A percentile compares a stretch with the other conserved stretches of the same genome.
Conservation (phyloP, 176 grass and related monocot genomes). For the Oryza officinalis region DNA sequence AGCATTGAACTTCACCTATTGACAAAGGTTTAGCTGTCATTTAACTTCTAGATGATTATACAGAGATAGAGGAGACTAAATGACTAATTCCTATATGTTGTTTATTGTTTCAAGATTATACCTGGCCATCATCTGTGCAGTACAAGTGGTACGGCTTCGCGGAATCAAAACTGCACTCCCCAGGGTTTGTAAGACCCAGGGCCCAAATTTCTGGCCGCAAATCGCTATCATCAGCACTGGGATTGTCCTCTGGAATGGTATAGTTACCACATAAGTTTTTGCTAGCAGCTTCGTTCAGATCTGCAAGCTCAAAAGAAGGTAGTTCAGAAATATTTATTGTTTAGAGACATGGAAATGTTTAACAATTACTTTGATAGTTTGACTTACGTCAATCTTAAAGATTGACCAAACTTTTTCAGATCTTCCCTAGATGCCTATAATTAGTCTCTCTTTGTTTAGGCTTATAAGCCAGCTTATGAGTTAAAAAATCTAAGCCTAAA, state of each 20-base stretch:
- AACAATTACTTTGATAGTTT: background rate
- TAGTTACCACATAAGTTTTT: slow-evolving; percentile 63
- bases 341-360: background rate
- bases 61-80: too few species aligned
- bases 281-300: slow-evolving; percentile 6
- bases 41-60: too few species aligned
- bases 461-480: too few species aligned
- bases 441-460: too few species aligned
- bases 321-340: background rate
- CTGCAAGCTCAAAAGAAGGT: background rate
- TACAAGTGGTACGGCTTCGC: slow-evolving; percentile 55
- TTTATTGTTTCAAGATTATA: slow-evolving; percentile 21
- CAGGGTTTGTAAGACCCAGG: slow-evolving; percentile 55
- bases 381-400: background rate
- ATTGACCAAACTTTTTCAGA: background rate
- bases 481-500: too few species aligned
- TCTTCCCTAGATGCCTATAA: background rate
- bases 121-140: slow-evolving; percentile 65
- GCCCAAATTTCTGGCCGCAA: slow-evolving; percentile 61
- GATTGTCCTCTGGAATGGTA: slow-evolving; percentile 67
- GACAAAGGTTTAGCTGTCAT: too few species aligned
- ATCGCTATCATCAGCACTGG: slow-evolving; percentile 39
- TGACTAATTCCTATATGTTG: background rate
- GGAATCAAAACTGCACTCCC: slow-evolving; percentile 65
- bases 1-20: too few species aligned